Evolutionary conservation across 2,329 filamentous ascomycete genomes (phyloP), one percentile per base, ranked within the genome.

Genomic region (Penicillium brasilianum): DNA sequence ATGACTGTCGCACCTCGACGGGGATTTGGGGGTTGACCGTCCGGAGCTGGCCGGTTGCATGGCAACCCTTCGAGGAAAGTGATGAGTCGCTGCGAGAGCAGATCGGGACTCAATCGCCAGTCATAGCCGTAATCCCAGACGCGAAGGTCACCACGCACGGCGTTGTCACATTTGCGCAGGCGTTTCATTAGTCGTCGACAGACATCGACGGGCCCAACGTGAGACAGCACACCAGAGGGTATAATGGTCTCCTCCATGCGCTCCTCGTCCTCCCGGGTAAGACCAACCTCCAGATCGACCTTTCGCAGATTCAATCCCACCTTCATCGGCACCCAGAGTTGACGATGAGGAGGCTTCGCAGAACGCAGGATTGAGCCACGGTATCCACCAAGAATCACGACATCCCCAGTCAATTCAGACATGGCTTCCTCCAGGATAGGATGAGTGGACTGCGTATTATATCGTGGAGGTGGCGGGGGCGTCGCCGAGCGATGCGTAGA

Each of bases 41-140:
- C 82, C 3, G 83, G 80, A 50, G 85, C 83, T 9, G 39, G 49
- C 8, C 62, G 59, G 71, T 97, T 97, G 55, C 87, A 93, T 0
- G 90, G 90, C 0, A 98, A 81, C 1, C 78, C 82, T 71, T 90
- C 87, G 14, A 98, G 80, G 69, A 91, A 97, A 18, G 84, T 78
- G 37, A 89, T 86, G n/a, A 98, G 80, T 62, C 87, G 87, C 49
- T 83, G 82, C 3, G 90, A 93, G 0, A 95, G 83, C 0, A 92
- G 80, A 70, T 89, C 85, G 0, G 94, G 94, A 65, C 91, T 95
- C 41, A 97, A 80, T 16, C 94, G 85, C 94, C 94, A 98, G 77
- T 98, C 94, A 70, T 97, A 98, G 18, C 93, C 93, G 72, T 94
- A 98, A 69, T 97, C 90, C 82, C 93, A 93, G 0, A 97, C 85